Evolutionary conservation across 495 filamentous ascomycete genomes (phyloP).

Genomic region (Aspergillus sclerotioniger): DNA sequence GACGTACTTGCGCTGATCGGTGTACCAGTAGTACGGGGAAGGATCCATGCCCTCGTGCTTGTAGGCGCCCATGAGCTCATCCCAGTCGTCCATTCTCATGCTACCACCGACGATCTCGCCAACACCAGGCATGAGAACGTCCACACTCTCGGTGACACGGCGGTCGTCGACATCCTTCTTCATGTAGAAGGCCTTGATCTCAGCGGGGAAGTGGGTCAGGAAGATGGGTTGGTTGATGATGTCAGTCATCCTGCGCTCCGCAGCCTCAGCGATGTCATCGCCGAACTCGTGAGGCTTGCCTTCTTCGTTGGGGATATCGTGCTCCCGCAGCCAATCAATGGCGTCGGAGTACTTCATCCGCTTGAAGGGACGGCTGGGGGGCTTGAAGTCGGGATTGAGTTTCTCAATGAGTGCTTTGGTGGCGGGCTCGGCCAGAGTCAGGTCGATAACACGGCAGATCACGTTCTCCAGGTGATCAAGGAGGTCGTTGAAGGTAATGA

Average conservation of each 20-base stretch:
- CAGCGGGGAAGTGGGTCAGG: constrained; percentile 92
- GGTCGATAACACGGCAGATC: constrained; percentile 82
- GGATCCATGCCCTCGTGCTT: constrained; percentile 81
- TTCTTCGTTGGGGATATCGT: constrained; percentile 91
- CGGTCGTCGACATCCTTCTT: constrained; percentile 79
- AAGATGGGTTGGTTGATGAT: constrained; percentile 93
- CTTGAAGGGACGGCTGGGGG: constrained; percentile 81
- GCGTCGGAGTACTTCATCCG: constrained; percentile 95
- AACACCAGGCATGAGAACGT: constrained; percentile 93
- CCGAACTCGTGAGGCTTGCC: constrained; percentile 86
- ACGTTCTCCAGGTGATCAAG: constrained; percentile 86
- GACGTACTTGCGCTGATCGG: constrained; percentile 93
- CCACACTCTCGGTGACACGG: constrained; percentile 94
- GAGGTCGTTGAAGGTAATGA: constrained; percentile 89
- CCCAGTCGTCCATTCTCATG: constrained; percentile 92
- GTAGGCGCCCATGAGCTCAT: constrained; percentile 90
- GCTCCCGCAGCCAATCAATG: constrained; percentile 86
- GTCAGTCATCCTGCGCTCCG: constrained; percentile 95
- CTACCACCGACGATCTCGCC: constrained; percentile 96
- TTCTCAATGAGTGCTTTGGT: constrained; percentile 68
- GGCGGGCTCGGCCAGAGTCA: constrained; percentile 67
- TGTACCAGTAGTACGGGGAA: constrained; percentile 97
- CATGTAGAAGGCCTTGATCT: constrained; percentile 99
- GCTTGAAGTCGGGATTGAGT: constrained; percentile 85
- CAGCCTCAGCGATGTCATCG: constrained; percentile 97